Evolutionary conservation across 257 asterid species (phyloP), one percentile per base, ranked within the genome.

Genomic region (Gentiana straminea): DNA sequence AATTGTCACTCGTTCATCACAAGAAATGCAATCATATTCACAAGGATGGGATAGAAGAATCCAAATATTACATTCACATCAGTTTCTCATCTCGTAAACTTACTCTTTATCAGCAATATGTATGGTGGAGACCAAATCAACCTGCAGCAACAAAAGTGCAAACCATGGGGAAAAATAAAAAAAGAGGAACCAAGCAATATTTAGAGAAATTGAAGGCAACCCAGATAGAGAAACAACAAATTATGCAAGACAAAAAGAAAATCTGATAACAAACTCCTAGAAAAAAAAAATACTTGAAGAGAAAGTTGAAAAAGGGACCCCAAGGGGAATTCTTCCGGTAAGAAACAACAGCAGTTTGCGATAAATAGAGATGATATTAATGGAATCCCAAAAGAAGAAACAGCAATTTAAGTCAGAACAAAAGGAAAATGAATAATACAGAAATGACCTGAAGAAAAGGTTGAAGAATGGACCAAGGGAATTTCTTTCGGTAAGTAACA

Each of bases 41-140:
- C 15, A 32, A 48, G 47, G 1, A 43, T 11, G 34, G 48, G 11
- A 62, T 15, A 47, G 7, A 5, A 36, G 41, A 41, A 36, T 12
- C 5, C 15, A 45, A 45, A 10, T 33, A 35, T 2, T 10, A 34
- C 43, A 3, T 13, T 12, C 34, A 54, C 55, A 59, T 12, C 49
- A 60, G 2, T 10, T 45, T 64, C n/a, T 55, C 41, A 7, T 33
- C 56, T 59, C 62, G 55, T 55, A 58, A 65, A 73, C 95, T 70
- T 77, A 91, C 98, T 88, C 95, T 77, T 88, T 83, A 71, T 92
- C 98, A 10, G 94, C 98, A 81, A 92, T 88, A 73, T 87, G 98
- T 74, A 92, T 83, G 5, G 97, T 92, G 1, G 98, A 92, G 43
- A 92, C 95, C 86, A 92, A 88, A 68, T 92, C 98, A 72, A 92